A percentile compares a stretch with the other conserved stretches of the same genome.
These are phyloP conservation scores for Phytophthora quininea DNA, from an alignment of 352 stramenopile species.

Conservation along the genomic window DNA sequence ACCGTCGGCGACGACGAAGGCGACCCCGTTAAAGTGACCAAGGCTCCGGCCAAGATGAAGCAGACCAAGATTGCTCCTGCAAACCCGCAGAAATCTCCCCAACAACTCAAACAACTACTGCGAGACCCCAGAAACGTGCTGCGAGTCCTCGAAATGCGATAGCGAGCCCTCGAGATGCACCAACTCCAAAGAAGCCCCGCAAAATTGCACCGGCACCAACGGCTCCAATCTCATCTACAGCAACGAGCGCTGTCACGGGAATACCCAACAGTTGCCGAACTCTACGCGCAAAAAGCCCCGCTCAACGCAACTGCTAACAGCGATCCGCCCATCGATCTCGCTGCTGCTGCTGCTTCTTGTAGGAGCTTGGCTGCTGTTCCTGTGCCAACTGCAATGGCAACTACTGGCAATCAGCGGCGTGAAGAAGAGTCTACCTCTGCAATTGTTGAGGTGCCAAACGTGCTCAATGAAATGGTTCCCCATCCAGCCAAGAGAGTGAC, in stretches of 20 bases:
- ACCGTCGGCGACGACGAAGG: conserved; percentile 2
- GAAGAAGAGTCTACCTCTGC: conserved; percentile 32
- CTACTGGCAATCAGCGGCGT: conserved; percentile 38
- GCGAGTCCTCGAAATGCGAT: conserved; percentile 10
- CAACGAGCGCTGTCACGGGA: no score
- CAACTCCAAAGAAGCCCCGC: conserved; percentile 26
- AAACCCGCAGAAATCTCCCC: not conserved
- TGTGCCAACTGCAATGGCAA: not conserved
- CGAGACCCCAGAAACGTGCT: conserved; percentile 7
- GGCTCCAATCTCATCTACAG: no score
- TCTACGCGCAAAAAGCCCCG: no score
- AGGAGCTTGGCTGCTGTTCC: not conserved
- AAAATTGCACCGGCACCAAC: conserved; percentile 3
- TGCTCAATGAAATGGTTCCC: conserved; percentile 45
- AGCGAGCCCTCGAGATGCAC: conserved; percentile 3
- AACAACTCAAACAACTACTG: not conserved
- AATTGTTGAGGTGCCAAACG: conserved; percentile 51
- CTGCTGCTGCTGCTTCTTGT: no score
- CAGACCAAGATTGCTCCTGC: conserved; percentile 2
- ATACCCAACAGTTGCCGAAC: no score
- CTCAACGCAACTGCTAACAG: no score
- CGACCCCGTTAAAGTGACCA: conserved; percentile 7
- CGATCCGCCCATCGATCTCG: no score
- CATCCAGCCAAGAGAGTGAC: conserved; percentile 55
- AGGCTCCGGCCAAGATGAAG: conserved; percentile 13